Base-by-base conservation (phyloP, 169 alveolate species). In the Plasmodium knowlesi region DNA sequence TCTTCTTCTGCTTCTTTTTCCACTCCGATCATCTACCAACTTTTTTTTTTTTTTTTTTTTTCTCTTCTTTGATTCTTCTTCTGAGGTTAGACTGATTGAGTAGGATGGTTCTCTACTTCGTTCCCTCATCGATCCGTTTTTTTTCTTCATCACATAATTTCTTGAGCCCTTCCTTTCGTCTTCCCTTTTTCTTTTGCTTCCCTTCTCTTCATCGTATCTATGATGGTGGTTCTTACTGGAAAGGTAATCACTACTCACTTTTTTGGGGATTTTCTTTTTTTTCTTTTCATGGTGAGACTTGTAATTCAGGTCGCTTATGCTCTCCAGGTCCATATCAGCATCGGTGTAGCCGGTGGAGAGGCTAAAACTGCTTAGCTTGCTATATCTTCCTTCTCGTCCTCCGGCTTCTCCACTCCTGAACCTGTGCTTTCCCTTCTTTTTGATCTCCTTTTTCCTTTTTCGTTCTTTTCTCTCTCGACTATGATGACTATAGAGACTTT, bases 341-440 rank as follows among this genome's bases (percentile, higher is more conserved):
- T 82, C 91, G 71, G 37, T 61, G 76, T 82, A 30, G 37, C 39
- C 32, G 46, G 82, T 82, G 19, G 91, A 82, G 16, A 82, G 12
- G 72, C 71, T 39, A 46, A 39, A 54, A 53, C 76, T 84, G 34
- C 83, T 84, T 4, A 46, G 34, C 43, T 70, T 84, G 34, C 53
- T 84, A 14, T 37, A 37, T 25, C 14, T 9, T 14, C 74, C 74
- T 22, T 70, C 74, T 83, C 54, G n/a, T n/a, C 39, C 10, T 22
- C 32, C 82, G n/a, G 1, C 30, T 28, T 16, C 39, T 74, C n/a
- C 39, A 28, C 1, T n/a, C 16, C 41, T 57, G 32, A 10, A 1
- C 39, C 71, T 41, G 30, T 79, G 37, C 30, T 79, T 46, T 25
- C 74, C 76, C 32, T 84, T 84, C 32, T 39, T 73, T 46, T 83